Conservation (phyloP, 176 grass and related monocot genomes). For the Eleusine coracana region DNA sequence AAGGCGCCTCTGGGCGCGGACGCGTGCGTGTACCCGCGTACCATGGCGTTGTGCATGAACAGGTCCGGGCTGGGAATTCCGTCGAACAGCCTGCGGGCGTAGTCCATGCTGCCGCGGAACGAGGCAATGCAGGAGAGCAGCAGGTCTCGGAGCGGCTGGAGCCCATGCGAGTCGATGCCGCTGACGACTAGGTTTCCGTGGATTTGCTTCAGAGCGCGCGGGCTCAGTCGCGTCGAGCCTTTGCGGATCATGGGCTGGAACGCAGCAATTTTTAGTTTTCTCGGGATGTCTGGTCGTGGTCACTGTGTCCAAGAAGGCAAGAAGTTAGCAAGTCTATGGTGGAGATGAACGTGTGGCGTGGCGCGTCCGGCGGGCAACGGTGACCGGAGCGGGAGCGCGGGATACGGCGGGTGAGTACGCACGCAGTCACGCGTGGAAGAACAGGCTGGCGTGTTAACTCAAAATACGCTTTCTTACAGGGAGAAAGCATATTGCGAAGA, state of each 20-base stretch:
- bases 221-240: conserved; percentile 28
- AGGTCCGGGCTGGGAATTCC: conserved; percentile 50
- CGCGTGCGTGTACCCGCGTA: conserved; percentile 32
- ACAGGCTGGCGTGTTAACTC: neutral
- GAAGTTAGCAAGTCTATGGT: neutral
- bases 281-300: neutral
- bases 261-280: neutral
- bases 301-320: neutral
- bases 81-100: conserved; percentile 52
- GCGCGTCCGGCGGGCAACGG: neutral
- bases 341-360: neutral
- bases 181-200: conserved; percentile 44
- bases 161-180: conserved; percentile 19
- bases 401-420: neutral
- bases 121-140: conserved; percentile 26
- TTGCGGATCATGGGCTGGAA: conserved; percentile 43
- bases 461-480: neutral
- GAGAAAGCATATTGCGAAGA: too few species aligned
- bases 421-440: too few species aligned
- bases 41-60: conserved; percentile 59
- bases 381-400: neutral
- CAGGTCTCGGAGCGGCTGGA: conserved; percentile 29
- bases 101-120: conserved; percentile 41
- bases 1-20: conserved; percentile 8
- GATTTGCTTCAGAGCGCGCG: conserved; percentile 38